Percentiles rank a stretch among this genome's conserved stretches.
phyloP scores from a whole-genome alignment of 768 basidiomycete species.

The Sarcomyxa edulis region DNA sequence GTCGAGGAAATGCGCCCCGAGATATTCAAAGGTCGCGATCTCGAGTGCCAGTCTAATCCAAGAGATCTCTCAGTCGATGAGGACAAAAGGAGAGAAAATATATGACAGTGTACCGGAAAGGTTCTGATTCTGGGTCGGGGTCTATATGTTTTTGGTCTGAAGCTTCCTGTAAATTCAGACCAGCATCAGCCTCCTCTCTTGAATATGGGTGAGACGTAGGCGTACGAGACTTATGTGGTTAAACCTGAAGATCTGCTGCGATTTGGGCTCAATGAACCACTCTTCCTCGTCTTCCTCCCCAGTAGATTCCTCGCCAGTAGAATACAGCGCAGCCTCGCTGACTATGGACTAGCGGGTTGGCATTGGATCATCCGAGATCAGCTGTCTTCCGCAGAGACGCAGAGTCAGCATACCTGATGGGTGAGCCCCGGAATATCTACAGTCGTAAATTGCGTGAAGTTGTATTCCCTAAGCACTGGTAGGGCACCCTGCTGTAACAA shows the following conservation, averaged over 20 bases:
- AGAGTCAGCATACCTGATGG: conserved; percentile 58
- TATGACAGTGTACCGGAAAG: conserved; percentile 56
- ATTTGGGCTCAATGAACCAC: conserved; percentile 81
- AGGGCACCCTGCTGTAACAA: conserved; percentile 73
- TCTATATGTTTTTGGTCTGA: conserved; percentile 65
- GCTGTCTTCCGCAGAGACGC: not conserved
- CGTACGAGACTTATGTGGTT: conserved; percentile 82
- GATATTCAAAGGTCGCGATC: conserved; percentile 58
- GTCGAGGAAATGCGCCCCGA: conserved; percentile 76
- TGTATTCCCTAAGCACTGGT: conserved; percentile 79
- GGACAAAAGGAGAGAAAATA: not conserved
- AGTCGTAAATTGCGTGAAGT: conserved; percentile 81
- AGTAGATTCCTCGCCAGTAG: conserved; percentile 31
- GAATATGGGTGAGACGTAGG: conserved; percentile 11
- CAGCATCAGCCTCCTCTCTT: too few relatives aligned
- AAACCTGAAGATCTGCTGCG: conserved; percentile 72
- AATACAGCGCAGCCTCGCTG: conserved; percentile 61
- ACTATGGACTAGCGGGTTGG: conserved; percentile 85
- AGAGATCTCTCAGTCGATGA: conserved; percentile 2
- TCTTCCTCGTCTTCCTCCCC: too few relatives aligned
- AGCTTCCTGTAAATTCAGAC: conserved; percentile 55
- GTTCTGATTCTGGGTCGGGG: conserved; percentile 59
- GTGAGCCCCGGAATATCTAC: conserved; percentile 75
- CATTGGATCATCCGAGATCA: conserved; percentile 13
- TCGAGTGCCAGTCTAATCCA: conserved; percentile 62